Percentiles rank a stretch among this genome's conserved stretches.
Conservation (phyloP, 257 asterid genomes). For the Perilla frutescens region DNA sequence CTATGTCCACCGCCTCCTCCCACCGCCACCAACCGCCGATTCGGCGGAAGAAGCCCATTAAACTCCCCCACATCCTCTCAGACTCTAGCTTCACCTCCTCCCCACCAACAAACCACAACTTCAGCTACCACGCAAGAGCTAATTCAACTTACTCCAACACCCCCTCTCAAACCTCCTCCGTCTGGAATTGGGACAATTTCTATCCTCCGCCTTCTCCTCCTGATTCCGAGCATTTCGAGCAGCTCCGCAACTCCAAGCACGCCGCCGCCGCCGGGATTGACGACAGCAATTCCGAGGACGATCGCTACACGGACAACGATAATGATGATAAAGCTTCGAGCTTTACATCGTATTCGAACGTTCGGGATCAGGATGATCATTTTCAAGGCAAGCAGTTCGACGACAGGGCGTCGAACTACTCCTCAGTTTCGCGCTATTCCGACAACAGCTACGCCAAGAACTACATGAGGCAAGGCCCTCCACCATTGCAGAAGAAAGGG, state of each 20-base stretch:
- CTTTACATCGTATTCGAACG: conserved; percentile 47
- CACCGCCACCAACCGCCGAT: conserved; percentile 41
- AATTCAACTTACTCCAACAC: conserved; percentile 75
- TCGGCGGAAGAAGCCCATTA: conserved; percentile 59
- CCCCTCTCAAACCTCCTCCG: conserved; percentile 90
- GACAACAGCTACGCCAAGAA: conserved; percentile 37
- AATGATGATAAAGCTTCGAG: conserved; percentile 52
- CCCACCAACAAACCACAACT: conserved; percentile 56
- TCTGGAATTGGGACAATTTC: conserved; percentile 97
- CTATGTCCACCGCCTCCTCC: conserved; percentile 59
- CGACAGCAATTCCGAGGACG: conserved; percentile 41
- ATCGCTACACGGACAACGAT: conserved; percentile 41
- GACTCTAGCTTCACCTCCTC: conserved; percentile 81
- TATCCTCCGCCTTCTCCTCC: conserved; percentile 99
- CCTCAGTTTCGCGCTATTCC: conserved; percentile 61
- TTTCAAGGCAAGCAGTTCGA: conserved; percentile 49
- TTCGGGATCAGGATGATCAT: conserved; percentile 41
- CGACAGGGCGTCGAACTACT: conserved; percentile 62
- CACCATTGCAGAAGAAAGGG: conserved; percentile 37
- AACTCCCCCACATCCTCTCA: conserved; percentile 86
- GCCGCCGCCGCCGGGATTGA: conserved; percentile 31
- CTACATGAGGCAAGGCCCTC: conserved; percentile 35
- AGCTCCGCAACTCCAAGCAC: conserved; percentile 47
- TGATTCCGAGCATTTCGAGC: conserved; percentile 74
- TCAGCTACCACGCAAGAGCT: conserved; percentile 66